A percentile compares a stretch with the other conserved stretches of the same genome.
Evolutionary conservation across 1,139 yeast genomes (phyloP).

Genomic region (Meyerozyma guilliermondii): DNA sequence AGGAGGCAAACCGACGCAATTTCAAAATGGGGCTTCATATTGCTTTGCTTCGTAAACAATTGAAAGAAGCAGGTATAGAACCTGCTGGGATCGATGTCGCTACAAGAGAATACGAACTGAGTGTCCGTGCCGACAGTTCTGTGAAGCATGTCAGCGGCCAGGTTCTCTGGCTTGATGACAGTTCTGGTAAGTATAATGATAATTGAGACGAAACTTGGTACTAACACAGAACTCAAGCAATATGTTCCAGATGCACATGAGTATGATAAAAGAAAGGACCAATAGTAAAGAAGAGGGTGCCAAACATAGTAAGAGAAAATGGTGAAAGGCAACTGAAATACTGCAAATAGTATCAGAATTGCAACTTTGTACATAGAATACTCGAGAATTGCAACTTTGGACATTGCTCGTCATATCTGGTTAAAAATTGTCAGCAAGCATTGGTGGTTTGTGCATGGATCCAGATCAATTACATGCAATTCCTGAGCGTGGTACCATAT

Average conservation of each 20-base stretch:
- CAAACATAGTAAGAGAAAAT: not conserved
- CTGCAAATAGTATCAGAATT: not conserved
- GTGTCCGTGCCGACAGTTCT: slow-evolving; percentile 52
- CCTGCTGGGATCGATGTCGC: slow-evolving; percentile 52
- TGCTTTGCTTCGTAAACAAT: slow-evolving; percentile 56
- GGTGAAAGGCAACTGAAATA: slow-evolving; percentile 2
- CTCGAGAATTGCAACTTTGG: too few relatives aligned
- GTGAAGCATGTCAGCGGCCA: slow-evolving; percentile 50
- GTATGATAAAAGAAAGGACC: slow-evolving; percentile 38
- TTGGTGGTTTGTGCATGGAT: too few relatives aligned
- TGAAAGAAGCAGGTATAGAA: slow-evolving; percentile 45
- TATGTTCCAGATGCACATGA: slow-evolving; percentile 56
- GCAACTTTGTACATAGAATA: not conserved
- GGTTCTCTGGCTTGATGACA: slow-evolving; percentile 55
- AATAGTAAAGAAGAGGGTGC: not conserved
- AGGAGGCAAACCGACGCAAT: slow-evolving; percentile 44
- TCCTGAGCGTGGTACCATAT: too few relatives aligned
- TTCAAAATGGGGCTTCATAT: slow-evolving; percentile 61
- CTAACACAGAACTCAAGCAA: slow-evolving; percentile 33
- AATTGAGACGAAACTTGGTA: not conserved
- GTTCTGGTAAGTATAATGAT: slow-evolving; percentile 24
- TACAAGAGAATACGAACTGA: slow-evolving; percentile 47
- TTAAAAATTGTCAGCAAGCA: too few relatives aligned
- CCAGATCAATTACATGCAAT: too few relatives aligned
- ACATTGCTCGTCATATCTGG: too few relatives aligned